Conservation (phyloP, 202 grass and related monocot genomes). For the Zizania palustris region DNA sequence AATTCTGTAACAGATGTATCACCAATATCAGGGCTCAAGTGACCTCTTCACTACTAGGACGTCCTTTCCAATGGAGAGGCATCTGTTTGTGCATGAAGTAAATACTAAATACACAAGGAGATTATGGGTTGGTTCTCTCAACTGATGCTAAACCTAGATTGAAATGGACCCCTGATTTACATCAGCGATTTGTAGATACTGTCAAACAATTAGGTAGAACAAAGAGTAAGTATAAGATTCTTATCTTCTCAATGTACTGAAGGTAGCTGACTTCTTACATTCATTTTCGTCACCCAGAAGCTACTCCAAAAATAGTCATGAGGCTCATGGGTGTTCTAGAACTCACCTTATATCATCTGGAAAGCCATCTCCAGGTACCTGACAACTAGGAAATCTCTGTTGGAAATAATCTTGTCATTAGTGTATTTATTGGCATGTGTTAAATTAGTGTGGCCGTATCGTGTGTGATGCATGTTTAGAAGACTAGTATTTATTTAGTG, state of each 20-base stretch:
- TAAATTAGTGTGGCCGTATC: too few relatives aligned
- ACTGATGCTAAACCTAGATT: conserved; percentile 95
- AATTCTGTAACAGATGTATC: conserved; percentile 76
- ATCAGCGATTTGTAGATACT: conserved; percentile 92
- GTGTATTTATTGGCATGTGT: too few relatives aligned
- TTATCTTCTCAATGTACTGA: conserved; percentile 36
- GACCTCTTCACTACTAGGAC: conserved; percentile 69
- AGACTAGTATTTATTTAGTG: too few relatives aligned
- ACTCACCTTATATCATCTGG: conserved; percentile 96
- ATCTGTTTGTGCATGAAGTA: conserved; percentile 78
- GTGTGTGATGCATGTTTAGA: too few relatives aligned
- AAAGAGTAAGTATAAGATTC: conserved; percentile 77
- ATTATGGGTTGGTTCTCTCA: conserved; percentile 91
- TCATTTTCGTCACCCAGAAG: conserved; percentile 68
- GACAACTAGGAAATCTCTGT: conserved; percentile 35
- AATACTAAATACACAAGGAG: conserved; percentile 73
- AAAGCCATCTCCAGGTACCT: conserved; percentile 94
- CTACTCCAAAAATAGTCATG: conserved; percentile 97
- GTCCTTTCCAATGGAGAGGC: conserved; percentile 68
- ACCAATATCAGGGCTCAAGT: conserved; percentile 68
- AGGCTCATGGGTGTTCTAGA: conserved; percentile 97
- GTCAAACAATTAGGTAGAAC: conserved; percentile 97
- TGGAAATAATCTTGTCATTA: too few relatives aligned
- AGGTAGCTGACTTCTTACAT: conserved; percentile 44
- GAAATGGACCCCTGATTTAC: conserved; percentile 98